Base-by-base conservation (phyloP, 768 basidiomycete species). In the Rhizopogon vinicolor region DNA sequence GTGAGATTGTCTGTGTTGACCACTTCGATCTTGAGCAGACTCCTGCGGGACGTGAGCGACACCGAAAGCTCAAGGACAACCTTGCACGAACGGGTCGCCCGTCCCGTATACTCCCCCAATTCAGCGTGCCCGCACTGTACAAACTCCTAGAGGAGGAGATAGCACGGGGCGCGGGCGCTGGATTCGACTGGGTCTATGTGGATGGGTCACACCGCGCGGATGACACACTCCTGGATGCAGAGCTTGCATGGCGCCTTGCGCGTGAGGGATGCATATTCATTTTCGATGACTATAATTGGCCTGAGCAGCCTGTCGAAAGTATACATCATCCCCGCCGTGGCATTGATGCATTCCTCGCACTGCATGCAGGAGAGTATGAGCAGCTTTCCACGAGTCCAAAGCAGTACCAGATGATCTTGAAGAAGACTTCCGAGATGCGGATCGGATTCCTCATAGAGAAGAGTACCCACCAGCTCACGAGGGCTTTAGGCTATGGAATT, bases 161-260 rank as follows among this genome's bases (percentile, higher is more conserved):
- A 55, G 42, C 49, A 1, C 57, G 60, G 18, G 57, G 41, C 0
- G 33, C 63, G 1, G 55, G 56, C 1, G 68, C 76, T 16, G 83
- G 82, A 2, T 85, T 78, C 57, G 80, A 84, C 57, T 85, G 79
- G 77, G 68, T 84, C 14, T 84, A 85, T 58, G 62, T 84, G 44
- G 82, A 84, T 54, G 82, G 83, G 4, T 82, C 81, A 7, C 82
- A 83, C 62, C 76, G 79, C 51, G 79, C 83, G 7, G 80, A 81
- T 57, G 84, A 84, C 58, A 83, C 81, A 0, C 68, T 84, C 46
- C 72, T 84, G n/a, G 84, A 85, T 60, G 82, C 75, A 7, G 84
- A 84, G 63, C 65, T 84, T 33, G 75, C 73, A 2, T 84, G 83
- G 82, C 71, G 84, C 5, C 66, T 85, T 16, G 78, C 81, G 2